Evolutionary conservation across 768 basidiomycete species (phyloP).

Genomic region (Mycena floridula): DNA sequence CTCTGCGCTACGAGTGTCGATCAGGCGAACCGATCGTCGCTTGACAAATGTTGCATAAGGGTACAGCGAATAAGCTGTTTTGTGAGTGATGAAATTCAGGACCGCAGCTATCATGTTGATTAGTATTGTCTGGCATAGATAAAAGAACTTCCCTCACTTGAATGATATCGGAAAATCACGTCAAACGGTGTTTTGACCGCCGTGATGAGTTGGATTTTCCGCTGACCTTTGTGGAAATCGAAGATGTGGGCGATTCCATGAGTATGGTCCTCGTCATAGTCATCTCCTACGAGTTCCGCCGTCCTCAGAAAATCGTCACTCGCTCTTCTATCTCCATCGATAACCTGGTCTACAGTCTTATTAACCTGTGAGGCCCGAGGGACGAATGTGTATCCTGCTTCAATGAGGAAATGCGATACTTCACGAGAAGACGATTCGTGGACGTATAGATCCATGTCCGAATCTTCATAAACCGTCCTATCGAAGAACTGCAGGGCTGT

Average conservation of each 20-base stretch:
- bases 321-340: background rate
- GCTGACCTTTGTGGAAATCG: background rate
- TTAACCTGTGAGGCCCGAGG: conserved; percentile 7
- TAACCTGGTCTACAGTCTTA: background rate
- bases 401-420: conserved; percentile 20
- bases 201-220: conserved; percentile 25
- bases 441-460: conserved; percentile 34
- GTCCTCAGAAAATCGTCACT: background rate
- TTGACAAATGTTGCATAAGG: conserved; percentile 27
- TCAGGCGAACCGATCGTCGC: background rate
- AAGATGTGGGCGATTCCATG: background rate
- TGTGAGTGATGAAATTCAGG: conserved; percentile 28
- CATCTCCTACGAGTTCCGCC: too few species aligned
- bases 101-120: conserved; percentile 16
- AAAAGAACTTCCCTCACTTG: conserved; percentile 19
- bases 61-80: conserved; percentile 26
- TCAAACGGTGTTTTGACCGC: conserved; percentile 14
- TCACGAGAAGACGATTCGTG: conserved; percentile 16
- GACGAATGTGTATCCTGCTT: conserved; percentile 21
- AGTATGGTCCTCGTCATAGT: background rate
- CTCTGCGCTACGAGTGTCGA: background rate
- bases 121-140: background rate
- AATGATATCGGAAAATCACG: conserved; percentile 27
- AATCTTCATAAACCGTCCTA: conserved; percentile 24
- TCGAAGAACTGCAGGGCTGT: conserved; percentile 35